Percentiles rank a stretch among this genome's conserved stretches.
These are phyloP conservation scores for Zalaria obscura DNA, from an alignment of 2,329 filamentous ascomycete genomes.

Conservation along the genomic window DNA sequence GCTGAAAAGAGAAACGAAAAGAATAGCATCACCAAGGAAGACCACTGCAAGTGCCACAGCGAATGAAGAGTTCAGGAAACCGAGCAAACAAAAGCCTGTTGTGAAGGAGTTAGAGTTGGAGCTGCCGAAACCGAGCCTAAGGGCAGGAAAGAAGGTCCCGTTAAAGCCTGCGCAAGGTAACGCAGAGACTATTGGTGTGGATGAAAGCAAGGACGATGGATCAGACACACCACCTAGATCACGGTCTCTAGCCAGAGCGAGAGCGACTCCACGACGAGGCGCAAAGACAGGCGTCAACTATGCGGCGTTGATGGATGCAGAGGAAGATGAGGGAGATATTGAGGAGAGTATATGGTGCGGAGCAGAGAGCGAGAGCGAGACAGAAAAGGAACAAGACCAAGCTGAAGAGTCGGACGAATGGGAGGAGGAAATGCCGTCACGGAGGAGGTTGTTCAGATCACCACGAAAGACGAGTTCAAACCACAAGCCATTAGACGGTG, in stretches of 20 bases:
- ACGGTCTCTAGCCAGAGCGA: not conserved
- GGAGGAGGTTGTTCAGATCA: not conserved
- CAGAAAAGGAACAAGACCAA: no score
- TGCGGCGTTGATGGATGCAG: constrained; percentile 2
- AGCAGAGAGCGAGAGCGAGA: constrained; percentile 2
- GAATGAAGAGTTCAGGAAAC: no score
- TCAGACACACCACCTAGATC: no score
- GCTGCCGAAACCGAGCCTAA: no score
- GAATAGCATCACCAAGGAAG: no score
- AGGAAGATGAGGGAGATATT: constrained; percentile 13
- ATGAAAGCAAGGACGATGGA: not conserved
- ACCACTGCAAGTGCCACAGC: no score
- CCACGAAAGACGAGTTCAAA: not conserved
- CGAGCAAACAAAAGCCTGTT: no score
- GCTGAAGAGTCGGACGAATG: constrained; percentile 1
- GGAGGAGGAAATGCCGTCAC: not conserved
- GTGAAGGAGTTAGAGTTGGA: no score
- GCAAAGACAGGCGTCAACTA: not conserved
- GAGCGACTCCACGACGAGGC: constrained; percentile 4
- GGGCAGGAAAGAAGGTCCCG: no score
- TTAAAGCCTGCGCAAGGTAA: not conserved
- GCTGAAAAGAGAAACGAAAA: no score
- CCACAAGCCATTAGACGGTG: not conserved
- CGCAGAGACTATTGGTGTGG: not conserved
- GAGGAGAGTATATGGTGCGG: constrained; percentile 22